Conservation (phyloP, 1,284 basidiomycete species). For the Pholiota adiposa region DNA sequence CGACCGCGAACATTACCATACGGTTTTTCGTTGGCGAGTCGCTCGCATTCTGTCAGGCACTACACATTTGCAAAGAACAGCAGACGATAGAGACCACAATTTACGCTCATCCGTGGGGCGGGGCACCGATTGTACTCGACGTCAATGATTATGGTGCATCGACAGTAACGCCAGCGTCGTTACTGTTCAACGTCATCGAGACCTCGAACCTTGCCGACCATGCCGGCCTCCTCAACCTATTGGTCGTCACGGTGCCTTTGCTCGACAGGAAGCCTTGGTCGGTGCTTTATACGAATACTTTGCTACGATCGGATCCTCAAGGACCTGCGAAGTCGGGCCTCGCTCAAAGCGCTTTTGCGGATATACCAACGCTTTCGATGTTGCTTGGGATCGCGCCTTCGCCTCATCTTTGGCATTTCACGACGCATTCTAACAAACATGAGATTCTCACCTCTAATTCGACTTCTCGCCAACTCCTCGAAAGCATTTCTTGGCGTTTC, state of each 20-base stretch:
- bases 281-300: no score
- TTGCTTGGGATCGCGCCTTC: slow-evolving; percentile 29
- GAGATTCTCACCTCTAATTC: slow-evolving; percentile 9
- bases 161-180: slow-evolving; percentile 32
- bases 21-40: slow-evolving; percentile 43
- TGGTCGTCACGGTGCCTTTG: no score
- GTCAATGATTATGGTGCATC: slow-evolving; percentile 25
- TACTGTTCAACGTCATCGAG: no score
- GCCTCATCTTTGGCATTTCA: slow-evolving; percentile 19
- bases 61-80: slow-evolving; percentile 23
- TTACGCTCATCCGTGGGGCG: slow-evolving; percentile 38
- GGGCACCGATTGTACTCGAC: slow-evolving; percentile 11
- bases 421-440: slow-evolving; percentile 21
- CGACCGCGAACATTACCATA: slow-evolving; percentile 25
- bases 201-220: no score
- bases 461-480: slow-evolving; percentile 16
- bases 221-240: no score
- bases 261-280: no score
- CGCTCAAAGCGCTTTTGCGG: slow-evolving; percentile 13
- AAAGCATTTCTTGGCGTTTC: no score
- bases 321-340: slow-evolving; percentile 6
- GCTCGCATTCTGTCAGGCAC: slow-evolving; percentile 23
- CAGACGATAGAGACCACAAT: slow-evolving; percentile 27
- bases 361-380: no score
- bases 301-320: no score